Percentiles rank a stretch among this genome's conserved stretches.
Evolutionary conservation across 768 basidiomycete species (phyloP).

Genomic region (Lyophyllum shimeji): DNA sequence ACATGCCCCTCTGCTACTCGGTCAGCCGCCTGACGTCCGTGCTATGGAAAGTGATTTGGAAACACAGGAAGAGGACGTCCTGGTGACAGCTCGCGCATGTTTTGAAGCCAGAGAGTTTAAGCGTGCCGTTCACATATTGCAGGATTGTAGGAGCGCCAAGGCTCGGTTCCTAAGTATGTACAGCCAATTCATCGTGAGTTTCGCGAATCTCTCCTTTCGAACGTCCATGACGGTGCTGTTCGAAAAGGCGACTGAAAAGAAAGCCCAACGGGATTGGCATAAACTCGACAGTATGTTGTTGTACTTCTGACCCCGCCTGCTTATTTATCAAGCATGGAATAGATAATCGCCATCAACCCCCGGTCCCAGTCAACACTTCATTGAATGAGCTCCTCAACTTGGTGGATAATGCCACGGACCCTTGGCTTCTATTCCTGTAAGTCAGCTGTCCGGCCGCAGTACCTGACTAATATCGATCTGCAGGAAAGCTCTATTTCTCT

Average conservation of each 20-base stretch:
- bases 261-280: constrained; percentile 83
- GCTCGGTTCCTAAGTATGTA: constrained; percentile 79
- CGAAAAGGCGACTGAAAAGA: constrained; percentile 77
- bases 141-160: constrained; percentile 65
- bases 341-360: constrained; percentile 73
- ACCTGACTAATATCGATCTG: constrained; percentile 7
- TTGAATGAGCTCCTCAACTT: constrained; percentile 58
- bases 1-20: constrained; percentile 33
- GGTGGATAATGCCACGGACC: constrained; percentile 62
- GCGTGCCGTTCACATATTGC: constrained; percentile 66
- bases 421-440: constrained; percentile 84
- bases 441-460: constrained; percentile 21
- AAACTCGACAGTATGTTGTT: constrained; percentile 64
- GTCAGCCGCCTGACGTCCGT: constrained; percentile 31
- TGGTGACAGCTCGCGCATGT: constrained; percentile 69
- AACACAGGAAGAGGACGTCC: constrained; percentile 66
- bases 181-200: constrained; percentile 80
- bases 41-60: constrained; percentile 48
- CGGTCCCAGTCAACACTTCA: constrained; percentile 60
- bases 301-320: neutral
- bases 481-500: constrained; percentile 84
- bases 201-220: constrained; percentile 4
- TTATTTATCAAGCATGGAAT: constrained; percentile 5
- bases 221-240: neutral
- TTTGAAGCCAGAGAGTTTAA: constrained; percentile 78